Base-by-base conservation (phyloP, 805 yeast genomes). In the Candida maris region DNA sequence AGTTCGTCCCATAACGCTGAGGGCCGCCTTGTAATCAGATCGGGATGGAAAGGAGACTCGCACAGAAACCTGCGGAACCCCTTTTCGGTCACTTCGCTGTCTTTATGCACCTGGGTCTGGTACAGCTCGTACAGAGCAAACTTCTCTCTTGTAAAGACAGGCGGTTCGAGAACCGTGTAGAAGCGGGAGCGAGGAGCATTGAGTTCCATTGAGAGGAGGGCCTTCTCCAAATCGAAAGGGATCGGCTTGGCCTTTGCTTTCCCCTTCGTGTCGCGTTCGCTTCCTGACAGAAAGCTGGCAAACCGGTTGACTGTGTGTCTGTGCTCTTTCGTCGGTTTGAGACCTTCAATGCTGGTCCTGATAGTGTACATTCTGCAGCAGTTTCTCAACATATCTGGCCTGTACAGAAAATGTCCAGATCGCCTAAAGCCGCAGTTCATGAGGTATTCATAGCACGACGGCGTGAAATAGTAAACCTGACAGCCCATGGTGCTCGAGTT, bases 351-450 rank as follows among this genome's bases (percentile, higher is more conserved):
- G 16, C 65, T 65, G 0, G 94, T 79, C 35, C 96, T 58, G 13
- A 88, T 85, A 0, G 96, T 81, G 55, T 77, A 85, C 57, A 79
- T 70, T 15, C 89, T 69, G 49, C 97, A 88, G 54, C 97, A 88
- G 27, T 77, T 76, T 26, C 88, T 59, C 20, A 82, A 52, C 42
- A 77, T 57, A 54, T 89, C 96, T 1, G 85, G 77, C 50, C 71
- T 65, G 37, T 72, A 59, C 16, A 59, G 34, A 45, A 76, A 83
- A 2, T 60, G 56, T 0, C 96, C 96, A 21, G 93, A 82, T 37
- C 97, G 65, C 56, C 95, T 73, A 52, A 74, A 87, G 2, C 95
- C 95, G 46, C 68, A 62, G 48, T 86, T 79, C 49, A 89, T 75
- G 45, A 85, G 54, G 15, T 48, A 52, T 51, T 85, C 89, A 51